Conservation (phyloP, 2,329 filamentous ascomycete species). For the Blastomyces silverae region DNA sequence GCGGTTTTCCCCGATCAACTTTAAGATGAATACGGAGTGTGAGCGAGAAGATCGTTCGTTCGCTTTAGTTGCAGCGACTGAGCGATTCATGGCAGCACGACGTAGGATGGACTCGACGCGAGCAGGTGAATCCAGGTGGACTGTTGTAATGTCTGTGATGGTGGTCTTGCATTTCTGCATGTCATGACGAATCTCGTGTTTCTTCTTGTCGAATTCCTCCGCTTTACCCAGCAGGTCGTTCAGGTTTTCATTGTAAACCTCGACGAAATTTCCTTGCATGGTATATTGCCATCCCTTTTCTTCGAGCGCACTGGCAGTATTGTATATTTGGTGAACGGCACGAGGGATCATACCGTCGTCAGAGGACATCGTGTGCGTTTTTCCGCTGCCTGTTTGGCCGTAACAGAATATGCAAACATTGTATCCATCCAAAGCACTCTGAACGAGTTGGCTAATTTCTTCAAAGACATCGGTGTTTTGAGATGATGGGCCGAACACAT, state of each 20-base stretch:
- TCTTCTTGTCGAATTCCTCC: slow-evolving; percentile 68
- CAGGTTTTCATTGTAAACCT: slow-evolving; percentile 97
- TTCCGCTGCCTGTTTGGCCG: slow-evolving; percentile 92
- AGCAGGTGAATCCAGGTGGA: slow-evolving; percentile 68
- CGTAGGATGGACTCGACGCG: slow-evolving; percentile 74
- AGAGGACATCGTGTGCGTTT: slow-evolving; percentile 93
- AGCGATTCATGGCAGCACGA: slow-evolving; percentile 76
- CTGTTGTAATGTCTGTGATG: slow-evolving; percentile 71
- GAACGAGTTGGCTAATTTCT: slow-evolving; percentile 93
- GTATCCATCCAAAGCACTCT: slow-evolving; percentile 92
- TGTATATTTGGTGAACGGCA: slow-evolving; percentile 88
- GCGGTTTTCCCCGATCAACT: slow-evolving; percentile 58
- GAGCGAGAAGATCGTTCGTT: slow-evolving; percentile 92
- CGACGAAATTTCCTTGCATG: slow-evolving; percentile 91
- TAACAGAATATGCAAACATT: slow-evolving; percentile 99
- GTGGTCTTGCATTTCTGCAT: slow-evolving; percentile 71
- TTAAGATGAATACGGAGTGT: slow-evolving; percentile 91
- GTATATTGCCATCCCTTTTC: slow-evolving; percentile 92
- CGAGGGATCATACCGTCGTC: slow-evolving; percentile 90
- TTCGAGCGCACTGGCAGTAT: slow-evolving; percentile 71
- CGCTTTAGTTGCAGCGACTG: slow-evolving; percentile 92
- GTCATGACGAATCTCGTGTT: slow-evolving; percentile 85
- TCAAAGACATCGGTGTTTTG: slow-evolving; percentile 85
- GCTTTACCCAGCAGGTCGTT: slow-evolving; percentile 76
- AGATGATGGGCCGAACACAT: slow-evolving; percentile 72